These are phyloP conservation scores for Sordaria brevicollis DNA, from an alignment of 495 filamentous ascomycete species.

Conservation along the genomic window DNA sequence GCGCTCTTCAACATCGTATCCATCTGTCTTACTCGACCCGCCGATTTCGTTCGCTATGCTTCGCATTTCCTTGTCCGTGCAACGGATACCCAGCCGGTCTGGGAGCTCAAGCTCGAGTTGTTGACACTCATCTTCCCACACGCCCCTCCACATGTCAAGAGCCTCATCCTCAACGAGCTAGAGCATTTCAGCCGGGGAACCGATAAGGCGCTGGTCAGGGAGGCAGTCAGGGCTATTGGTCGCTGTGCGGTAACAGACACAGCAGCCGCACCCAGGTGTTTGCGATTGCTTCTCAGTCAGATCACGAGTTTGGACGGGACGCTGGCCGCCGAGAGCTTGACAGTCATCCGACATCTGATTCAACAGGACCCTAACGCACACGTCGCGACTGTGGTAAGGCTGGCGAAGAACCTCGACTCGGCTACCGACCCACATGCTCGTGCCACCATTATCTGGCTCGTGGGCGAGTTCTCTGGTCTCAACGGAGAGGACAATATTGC, in stretches of 20 bases:
- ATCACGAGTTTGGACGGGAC: slow-evolving; percentile 77
- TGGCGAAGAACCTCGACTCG: slow-evolving; percentile 86
- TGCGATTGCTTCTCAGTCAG: slow-evolving; percentile 71
- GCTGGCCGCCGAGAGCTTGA: slow-evolving; percentile 81
- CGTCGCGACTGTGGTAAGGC: slow-evolving; percentile 63
- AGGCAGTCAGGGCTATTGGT: slow-evolving; percentile 85
- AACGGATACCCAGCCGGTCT: slow-evolving; percentile 72
- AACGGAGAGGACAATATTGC: slow-evolving; percentile 79
- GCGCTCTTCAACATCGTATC: slow-evolving; percentile 90
- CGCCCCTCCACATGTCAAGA: slow-evolving; percentile 61
- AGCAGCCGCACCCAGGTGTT: slow-evolving; percentile 59
- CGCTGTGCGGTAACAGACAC: slow-evolving; percentile 76
- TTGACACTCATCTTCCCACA: slow-evolving; percentile 84
- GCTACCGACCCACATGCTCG: slow-evolving; percentile 75
- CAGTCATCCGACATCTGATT: slow-evolving; percentile 89
- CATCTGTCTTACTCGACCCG: slow-evolving; percentile 62
- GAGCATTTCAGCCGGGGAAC: slow-evolving; percentile 79
- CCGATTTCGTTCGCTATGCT: slow-evolving; percentile 70
- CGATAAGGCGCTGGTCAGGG: slow-evolving; percentile 68
- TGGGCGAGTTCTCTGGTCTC: slow-evolving; percentile 81
- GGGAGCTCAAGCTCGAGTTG: slow-evolving; percentile 83
- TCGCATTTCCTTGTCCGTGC: slow-evolving; percentile 79
- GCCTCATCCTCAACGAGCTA: slow-evolving; percentile 80
- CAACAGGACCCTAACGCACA: slow-evolving; percentile 78
- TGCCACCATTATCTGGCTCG: slow-evolving; percentile 93